These are phyloP conservation scores for Lizanozyma gosingica DNA, from an alignment of 1,139 yeast genomes.

Conservation along the genomic window DNA sequence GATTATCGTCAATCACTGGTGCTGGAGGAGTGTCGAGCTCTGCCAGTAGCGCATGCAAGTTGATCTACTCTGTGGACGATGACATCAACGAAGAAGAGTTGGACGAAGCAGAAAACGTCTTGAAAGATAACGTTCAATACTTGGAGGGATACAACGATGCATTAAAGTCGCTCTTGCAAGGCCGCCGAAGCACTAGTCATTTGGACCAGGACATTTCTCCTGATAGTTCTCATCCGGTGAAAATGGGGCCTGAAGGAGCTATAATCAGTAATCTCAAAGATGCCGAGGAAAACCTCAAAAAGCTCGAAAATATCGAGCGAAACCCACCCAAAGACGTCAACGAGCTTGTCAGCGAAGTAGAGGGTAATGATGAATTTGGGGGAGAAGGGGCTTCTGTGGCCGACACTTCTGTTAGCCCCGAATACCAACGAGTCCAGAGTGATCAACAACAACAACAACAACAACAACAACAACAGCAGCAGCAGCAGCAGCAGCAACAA, in stretches of 20 bases:
- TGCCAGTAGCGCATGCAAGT: too few relatives aligned
- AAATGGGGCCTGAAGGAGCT: not conserved
- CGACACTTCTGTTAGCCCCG: conserved; percentile 3
- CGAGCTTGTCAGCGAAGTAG: conserved; percentile 3
- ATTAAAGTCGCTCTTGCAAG: conserved; percentile 30
- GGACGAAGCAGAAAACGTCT: conserved; percentile 35
- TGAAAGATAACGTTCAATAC: conserved; percentile 42
- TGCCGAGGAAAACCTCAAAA: conserved; percentile 15
- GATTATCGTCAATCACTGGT: conserved; percentile 5
- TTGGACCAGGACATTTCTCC: not conserved
- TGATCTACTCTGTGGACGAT: conserved; percentile 68
- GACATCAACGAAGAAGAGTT: conserved; percentile 49
- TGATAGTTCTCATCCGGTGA: not conserved
- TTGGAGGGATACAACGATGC: conserved; percentile 71
- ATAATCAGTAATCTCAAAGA: conserved; percentile 11
- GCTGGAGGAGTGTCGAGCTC: conserved; percentile 1
- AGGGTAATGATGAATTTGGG: conserved; percentile 4
- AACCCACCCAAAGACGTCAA: not conserved
- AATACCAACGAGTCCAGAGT: not conserved
- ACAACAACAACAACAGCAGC: not conserved
- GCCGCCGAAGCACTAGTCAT: conserved; percentile 8
- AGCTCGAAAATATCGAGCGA: conserved; percentile 9
- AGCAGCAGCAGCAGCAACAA: conserved; percentile 1
- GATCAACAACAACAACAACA: not conserved
- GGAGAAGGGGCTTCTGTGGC: conserved; percentile 8